Base-by-base conservation (phyloP, 805 yeast genomes). In the Pichia phayaonensis region DNA sequence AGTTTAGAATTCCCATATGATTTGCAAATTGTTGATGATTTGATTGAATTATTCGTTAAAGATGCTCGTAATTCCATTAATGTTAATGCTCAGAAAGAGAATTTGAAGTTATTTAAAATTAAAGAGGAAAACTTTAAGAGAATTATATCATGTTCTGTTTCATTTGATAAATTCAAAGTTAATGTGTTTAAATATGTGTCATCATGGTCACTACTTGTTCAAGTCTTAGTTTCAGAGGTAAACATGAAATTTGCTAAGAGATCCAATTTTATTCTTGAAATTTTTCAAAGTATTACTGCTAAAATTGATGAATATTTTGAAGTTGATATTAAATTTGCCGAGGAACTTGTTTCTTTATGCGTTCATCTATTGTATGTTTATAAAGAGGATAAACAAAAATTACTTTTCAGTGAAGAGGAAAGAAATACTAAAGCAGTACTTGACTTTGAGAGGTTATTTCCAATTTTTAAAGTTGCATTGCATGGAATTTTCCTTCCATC, bases 181-280 rank as follows among this genome's bases (percentile, higher is more conserved):
- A 69, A 72, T 10, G 94, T 85, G 54, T 68, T 84, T 44, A 68
- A 75, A 15, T 79, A 84, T 51, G 68, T 92, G 27, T 88, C 83
- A 60, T 78, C 95, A 0, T 92, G 98, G 98, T 82, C 83, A 22
- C 84, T 83, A 56, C 65, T 90, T 46, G 81, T 88, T 23, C 88
- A 89, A 54, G 80, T 89, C 4, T 67, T 88, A 43, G 80, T 87
- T 5, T 72, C 80, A 5, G 90, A 83, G 63, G 21, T 46, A 5
- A 70, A 69, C n/a, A 65, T 81, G 49, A 65, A 71, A 8, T 60
- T 73, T 0, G 59, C 67, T 10, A 65, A 68, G n/a, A 72, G 83
- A 45, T 72, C 80, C 0, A 75, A 79, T 39, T 84, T 92, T 59
- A 80, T 89, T 48, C 67, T 88, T 20, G 95, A 86, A 57, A 79